Evolutionary conservation across 306 rosid species (phyloP).

Genomic region (Castanopsis chinensis): DNA sequence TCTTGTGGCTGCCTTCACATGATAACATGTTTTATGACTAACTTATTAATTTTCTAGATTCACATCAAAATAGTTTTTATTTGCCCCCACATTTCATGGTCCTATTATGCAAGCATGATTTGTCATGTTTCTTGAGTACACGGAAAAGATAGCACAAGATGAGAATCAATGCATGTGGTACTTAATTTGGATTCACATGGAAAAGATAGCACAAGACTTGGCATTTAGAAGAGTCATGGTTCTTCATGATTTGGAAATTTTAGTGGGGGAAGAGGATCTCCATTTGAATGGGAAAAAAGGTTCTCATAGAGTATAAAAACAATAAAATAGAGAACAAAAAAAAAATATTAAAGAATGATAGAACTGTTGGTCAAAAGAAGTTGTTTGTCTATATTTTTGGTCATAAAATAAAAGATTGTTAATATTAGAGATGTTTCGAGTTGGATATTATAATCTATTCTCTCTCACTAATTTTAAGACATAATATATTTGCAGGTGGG

Average conservation of each 20-base stretch:
- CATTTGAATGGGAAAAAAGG: slow-evolving; percentile 71
- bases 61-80: background rate
- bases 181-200: no score
- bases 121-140: slow-evolving; percentile 38
- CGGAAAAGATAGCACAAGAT: no score
- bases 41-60: slow-evolving; percentile 2
- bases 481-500: slow-evolving; percentile 67
- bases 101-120: slow-evolving; percentile 10
- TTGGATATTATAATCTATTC: background rate
- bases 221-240: background rate
- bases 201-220: no score
- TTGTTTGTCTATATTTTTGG: background rate
- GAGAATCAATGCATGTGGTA: no score
- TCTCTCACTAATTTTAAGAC: slow-evolving; percentile 2
- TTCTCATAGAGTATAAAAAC: background rate
- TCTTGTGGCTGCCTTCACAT: slow-evolving; percentile 33
- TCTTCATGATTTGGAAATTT: slow-evolving; percentile 7
- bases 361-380: slow-evolving; percentile 46
- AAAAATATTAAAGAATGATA: slow-evolving; percentile 9
- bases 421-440: background rate
- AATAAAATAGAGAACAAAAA: slow-evolving; percentile 9
- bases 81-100: slow-evolving; percentile 29
- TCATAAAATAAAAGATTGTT: background rate
- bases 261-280: slow-evolving; percentile 35
- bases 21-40: slow-evolving; percentile 7